Percentiles rank a stretch among this genome's conserved stretches.
Evolutionary conservation across 257 asterid genomes (phyloP).

Genomic region (Jasminum sambac): DNA sequence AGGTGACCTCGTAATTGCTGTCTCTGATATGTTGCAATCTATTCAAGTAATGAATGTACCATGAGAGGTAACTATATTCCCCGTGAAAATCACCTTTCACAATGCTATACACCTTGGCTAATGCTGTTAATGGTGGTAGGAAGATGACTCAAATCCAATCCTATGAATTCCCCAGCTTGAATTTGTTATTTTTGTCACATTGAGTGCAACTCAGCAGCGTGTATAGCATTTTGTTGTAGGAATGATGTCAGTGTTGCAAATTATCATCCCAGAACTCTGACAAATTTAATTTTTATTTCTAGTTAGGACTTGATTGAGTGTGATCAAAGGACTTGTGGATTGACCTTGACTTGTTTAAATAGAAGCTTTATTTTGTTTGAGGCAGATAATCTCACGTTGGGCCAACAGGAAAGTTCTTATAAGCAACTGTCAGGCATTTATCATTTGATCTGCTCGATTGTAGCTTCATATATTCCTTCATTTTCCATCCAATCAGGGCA

Average conservation of each 20-base stretch:
- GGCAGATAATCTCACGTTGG: not conserved
- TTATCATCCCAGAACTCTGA: constrained; percentile 25
- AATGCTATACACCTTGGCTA: constrained; percentile 3
- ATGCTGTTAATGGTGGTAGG: constrained; percentile 7
- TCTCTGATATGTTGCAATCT: constrained; percentile 95
- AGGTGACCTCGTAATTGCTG: constrained; percentile 92
- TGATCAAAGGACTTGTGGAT: not conserved
- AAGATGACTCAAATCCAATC: constrained; percentile 1
- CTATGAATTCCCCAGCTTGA: not conserved
- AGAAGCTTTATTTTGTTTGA: constrained; percentile 26
- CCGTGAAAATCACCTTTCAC: not conserved
- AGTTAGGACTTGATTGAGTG: no score
- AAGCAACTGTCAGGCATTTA: constrained; percentile 13
- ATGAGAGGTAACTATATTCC: constrained; percentile 25
- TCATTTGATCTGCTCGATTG: not conserved
- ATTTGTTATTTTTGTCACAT: constrained; percentile 3
- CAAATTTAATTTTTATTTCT: constrained; percentile 14
- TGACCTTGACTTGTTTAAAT: constrained; percentile 22
- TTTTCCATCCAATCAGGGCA: no score
- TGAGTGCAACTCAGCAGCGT: constrained; percentile 8
- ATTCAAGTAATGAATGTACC: constrained; percentile 98
- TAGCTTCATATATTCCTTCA: no score
- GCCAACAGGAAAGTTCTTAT: constrained; percentile 5
- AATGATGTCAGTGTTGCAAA: constrained; percentile 19
- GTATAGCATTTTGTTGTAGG: constrained; percentile 21